Evolutionary conservation across 2,329 filamentous ascomycete species (phyloP).

Genomic region (Calonectria naviculata): DNA sequence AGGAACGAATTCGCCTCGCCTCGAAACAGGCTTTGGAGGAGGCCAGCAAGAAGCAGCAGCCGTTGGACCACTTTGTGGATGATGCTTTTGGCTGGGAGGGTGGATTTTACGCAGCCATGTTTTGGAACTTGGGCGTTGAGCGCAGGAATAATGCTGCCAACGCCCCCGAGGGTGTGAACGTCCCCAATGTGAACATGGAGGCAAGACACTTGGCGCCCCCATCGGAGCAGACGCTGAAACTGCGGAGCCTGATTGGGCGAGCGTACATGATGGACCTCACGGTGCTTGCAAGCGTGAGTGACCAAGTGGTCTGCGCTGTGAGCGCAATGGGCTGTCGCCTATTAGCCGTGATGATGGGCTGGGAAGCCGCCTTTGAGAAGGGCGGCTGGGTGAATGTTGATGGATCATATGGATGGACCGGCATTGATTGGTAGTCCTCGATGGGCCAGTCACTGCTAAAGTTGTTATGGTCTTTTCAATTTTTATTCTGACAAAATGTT

Average conservation of each 20-base stretch:
- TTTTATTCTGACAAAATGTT: conserved; percentile 8
- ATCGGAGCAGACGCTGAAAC: conserved; percentile 67
- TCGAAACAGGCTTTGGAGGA: conserved; percentile 64
- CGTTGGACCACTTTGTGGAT: conserved; percentile 76
- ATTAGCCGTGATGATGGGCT: conserved; percentile 88
- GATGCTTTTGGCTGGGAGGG: conserved; percentile 89
- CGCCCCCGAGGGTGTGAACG: conserved; percentile 41
- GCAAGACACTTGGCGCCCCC: conserved; percentile 44
- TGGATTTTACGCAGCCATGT: conserved; percentile 85
- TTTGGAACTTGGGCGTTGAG: conserved; percentile 77
- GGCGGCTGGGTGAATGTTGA: conserved; percentile 84
- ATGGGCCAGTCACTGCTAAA: background rate
- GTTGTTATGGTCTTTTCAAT: background rate
- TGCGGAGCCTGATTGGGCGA: conserved; percentile 81
- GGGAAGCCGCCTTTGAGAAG: conserved; percentile 73
- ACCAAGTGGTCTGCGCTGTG: conserved; percentile 81
- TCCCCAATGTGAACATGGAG: conserved; percentile 38
- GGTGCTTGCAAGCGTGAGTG: conserved; percentile 75
- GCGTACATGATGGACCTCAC: conserved; percentile 86
- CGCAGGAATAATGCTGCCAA: conserved; percentile 53
- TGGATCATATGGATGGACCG: conserved; percentile 72
- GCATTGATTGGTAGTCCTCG: conserved; percentile 48
- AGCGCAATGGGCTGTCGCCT: conserved; percentile 79
- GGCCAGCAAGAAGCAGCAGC: conserved; percentile 54
- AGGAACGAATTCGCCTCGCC: conserved; percentile 81